Conservation (phyloP, 208 protist genomes). For the Leishmania amazonensis region DNA sequence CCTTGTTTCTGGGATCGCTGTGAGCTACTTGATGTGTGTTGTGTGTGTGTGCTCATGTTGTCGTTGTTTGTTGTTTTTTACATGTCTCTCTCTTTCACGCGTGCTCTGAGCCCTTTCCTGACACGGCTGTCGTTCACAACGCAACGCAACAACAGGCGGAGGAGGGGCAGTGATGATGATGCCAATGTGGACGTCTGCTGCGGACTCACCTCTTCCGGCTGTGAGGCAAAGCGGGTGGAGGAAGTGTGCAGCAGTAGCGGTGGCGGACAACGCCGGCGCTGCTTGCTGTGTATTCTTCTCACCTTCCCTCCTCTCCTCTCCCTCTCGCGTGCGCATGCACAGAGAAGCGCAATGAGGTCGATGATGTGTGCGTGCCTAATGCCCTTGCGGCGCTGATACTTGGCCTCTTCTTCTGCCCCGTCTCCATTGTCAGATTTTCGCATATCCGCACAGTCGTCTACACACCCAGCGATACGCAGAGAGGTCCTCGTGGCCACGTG, state of each 20-base stretch:
- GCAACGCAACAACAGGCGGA: background rate
- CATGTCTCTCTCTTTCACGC: background rate
- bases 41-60: background rate
- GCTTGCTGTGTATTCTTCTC: background rate
- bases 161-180: background rate
- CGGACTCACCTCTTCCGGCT: background rate
- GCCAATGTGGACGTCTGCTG: background rate
- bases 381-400: background rate
- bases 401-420: background rate
- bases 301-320: background rate
- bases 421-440: background rate
- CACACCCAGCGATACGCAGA: background rate
- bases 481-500: background rate
- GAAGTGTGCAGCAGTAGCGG: background rate
- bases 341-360: background rate
- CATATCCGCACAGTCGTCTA: background rate
- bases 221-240: background rate
- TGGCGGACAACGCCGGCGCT: background rate
- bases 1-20: background rate
- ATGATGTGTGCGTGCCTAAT: background rate
- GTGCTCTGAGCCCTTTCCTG: background rate
- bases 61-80: background rate
- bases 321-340: background rate
- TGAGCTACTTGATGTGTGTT: background rate
- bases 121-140: background rate